A percentile compares a stretch with the other conserved stretches of the same genome.
phyloP scores from a whole-genome alignment of 176 grass and related monocot genomes.

The Bothriochloa decipiens region DNA sequence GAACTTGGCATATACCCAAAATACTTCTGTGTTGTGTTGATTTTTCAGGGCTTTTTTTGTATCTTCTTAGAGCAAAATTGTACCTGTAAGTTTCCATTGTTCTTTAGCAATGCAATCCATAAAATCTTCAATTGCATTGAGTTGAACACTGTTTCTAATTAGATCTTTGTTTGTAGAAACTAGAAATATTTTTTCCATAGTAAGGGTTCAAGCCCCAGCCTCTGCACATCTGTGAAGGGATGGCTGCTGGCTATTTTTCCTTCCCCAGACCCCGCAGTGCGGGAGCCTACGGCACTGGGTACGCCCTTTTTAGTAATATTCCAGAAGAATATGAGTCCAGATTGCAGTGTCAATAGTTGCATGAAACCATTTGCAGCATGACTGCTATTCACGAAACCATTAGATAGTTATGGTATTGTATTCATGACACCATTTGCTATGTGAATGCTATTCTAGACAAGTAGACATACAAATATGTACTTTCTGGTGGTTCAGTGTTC shows the following conservation, averaged over 20 bases:
- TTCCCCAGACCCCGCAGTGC: too few relatives aligned
- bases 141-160: slow-evolving; percentile 15
- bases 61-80: slow-evolving; percentile 13
- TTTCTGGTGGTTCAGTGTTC: not conserved
- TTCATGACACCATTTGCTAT: slow-evolving; percentile 2
- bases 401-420: slow-evolving; percentile 8
- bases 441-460: slow-evolving; percentile 34
- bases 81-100: not conserved
- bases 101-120: slow-evolving; percentile 4
- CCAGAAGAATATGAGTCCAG: slow-evolving; percentile 15
- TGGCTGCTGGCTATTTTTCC: too few relatives aligned
- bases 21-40: slow-evolving; percentile 29
- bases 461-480: slow-evolving; percentile 8
- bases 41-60: slow-evolving; percentile 21
- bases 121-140: not conserved
- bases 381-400: not conserved
- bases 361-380: not conserved
- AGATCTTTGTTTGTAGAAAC: not conserved
- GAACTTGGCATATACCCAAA: slow-evolving; percentile 16
- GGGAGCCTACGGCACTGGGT: too few relatives aligned
- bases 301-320: too few relatives aligned
- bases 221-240: too few relatives aligned
- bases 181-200: not conserved
- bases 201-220: too few relatives aligned
- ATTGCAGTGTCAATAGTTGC: slow-evolving; percentile 10